Conservation (phyloP, 768 basidiomycete species). For the Amyloporia xantha region DNA sequence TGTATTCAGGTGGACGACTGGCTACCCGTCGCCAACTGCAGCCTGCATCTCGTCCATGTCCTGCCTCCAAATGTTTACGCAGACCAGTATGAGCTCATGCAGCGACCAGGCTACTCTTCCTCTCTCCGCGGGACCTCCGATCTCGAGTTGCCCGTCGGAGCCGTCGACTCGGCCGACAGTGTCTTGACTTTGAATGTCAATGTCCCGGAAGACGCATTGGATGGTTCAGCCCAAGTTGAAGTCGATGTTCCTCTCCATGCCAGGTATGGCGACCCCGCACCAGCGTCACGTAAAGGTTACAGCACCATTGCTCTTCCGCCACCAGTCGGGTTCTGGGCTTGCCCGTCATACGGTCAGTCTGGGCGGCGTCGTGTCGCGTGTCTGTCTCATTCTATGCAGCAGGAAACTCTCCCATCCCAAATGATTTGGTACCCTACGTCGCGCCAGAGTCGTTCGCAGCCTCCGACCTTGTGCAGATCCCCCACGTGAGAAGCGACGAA, state of each 20-base stretch:
- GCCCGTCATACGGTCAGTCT: conserved; percentile 15
- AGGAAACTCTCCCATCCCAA: background rate
- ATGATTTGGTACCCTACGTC: conserved; percentile 4
- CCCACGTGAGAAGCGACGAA: conserved; percentile 4
- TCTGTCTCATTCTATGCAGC: background rate
- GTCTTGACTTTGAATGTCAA: conserved; percentile 28
- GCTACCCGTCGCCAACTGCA: conserved; percentile 9
- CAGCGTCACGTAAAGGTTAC: conserved; percentile 8
- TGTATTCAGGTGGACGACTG: conserved; percentile 1
- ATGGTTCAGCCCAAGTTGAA: conserved; percentile 6
- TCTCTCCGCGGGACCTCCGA: conserved; percentile 32
- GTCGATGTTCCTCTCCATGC: conserved; percentile 38
- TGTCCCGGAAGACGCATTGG: conserved; percentile 1
- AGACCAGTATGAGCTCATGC: conserved; percentile 39
- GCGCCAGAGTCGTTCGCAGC: conserved; percentile 4
- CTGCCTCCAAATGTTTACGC: conserved; percentile 36
- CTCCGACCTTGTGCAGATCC: conserved; percentile 1
- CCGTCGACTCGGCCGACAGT: conserved; percentile 21
- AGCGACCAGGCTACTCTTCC: conserved; percentile 23
- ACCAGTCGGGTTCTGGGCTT: conserved; percentile 29
- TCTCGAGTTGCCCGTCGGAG: conserved; percentile 38
- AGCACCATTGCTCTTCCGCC: conserved; percentile 19
- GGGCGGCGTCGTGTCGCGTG: background rate
- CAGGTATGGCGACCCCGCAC: conserved; percentile 32
- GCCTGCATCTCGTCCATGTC: conserved; percentile 28